Evolutionary conservation across 345 rosid species (phyloP).

Genomic region (Lumnitzera littorea): DNA sequence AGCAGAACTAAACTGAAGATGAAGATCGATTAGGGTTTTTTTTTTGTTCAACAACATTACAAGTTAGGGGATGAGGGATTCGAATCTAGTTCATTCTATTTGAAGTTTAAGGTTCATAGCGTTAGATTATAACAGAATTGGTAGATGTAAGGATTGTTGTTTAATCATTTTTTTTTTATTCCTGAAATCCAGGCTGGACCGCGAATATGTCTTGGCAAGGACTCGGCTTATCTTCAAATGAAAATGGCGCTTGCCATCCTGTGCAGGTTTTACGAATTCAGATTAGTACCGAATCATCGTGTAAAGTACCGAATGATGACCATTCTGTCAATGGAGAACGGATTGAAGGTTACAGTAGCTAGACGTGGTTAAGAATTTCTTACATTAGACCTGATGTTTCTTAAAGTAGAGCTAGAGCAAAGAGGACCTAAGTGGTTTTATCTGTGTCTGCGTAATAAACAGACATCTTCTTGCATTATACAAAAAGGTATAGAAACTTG

Average conservation of each 20-base stretch:
- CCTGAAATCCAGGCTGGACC: slow-evolving; percentile 62
- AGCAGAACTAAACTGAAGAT: too few species aligned
- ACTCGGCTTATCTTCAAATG: slow-evolving; percentile 97
- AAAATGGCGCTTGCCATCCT: slow-evolving; percentile 82
- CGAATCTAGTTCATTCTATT: too few species aligned
- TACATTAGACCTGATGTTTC: not conserved
- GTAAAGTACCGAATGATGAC: slow-evolving; percentile 96
- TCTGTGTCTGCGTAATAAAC: too few species aligned
- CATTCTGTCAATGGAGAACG: slow-evolving; percentile 75
- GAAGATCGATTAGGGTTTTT: too few species aligned
- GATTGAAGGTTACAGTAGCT: slow-evolving; percentile 50
- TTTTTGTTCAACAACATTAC: too few species aligned
- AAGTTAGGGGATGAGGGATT: too few species aligned
- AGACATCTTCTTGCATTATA: too few species aligned
- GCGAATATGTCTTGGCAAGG: slow-evolving; percentile 88
- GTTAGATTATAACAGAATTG: too few species aligned
- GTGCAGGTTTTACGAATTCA: slow-evolving; percentile 70
- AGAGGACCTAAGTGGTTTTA: not conserved
- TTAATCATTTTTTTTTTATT: not conserved
- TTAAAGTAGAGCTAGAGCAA: not conserved
- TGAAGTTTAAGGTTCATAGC: too few species aligned
- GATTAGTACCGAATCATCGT: slow-evolving; percentile 63
- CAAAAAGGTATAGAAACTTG: too few species aligned
- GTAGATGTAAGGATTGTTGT: not conserved
- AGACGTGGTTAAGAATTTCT: slow-evolving; percentile 24